Percentiles rank a stretch among this genome's conserved stretches.
phyloP scores from a whole-genome alignment of 2,329 filamentous ascomycete genomes.

The Colletotrichum sp. region DNA sequence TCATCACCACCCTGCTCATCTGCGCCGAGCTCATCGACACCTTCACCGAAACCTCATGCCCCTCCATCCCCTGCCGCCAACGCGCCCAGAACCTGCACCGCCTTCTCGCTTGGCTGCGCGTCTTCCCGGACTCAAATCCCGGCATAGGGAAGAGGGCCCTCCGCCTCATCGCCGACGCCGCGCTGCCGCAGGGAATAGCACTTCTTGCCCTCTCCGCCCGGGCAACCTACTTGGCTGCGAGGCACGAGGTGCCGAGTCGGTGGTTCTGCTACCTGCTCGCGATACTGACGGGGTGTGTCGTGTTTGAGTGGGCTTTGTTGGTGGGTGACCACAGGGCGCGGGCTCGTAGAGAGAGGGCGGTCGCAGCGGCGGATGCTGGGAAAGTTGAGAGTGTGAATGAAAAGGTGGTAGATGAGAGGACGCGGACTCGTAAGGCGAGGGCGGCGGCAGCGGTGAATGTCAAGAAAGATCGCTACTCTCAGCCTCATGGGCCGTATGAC shows the following conservation, averaged over 20 bases:
- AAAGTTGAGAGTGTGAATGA: neutral
- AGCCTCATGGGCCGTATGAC: no score
- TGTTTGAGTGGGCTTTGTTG: neutral
- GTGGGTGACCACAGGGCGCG: neutral
- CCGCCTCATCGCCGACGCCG: neutral
- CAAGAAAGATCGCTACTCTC: no score
- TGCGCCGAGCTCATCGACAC: neutral
- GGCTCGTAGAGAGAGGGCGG: neutral
- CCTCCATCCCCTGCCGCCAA: neutral
- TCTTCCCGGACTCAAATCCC: neutral
- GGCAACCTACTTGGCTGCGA: fast-evolving
- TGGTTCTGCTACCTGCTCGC: neutral
- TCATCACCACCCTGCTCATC: neutral
- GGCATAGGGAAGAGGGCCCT: fast-evolving
- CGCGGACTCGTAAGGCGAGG: neutral
- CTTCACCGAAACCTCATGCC: neutral
- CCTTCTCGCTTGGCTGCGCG: neutral
- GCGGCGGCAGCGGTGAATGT: no score
- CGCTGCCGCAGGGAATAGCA: neutral
- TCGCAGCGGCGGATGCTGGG: neutral
- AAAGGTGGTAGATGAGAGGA: neutral
- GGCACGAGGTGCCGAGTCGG: neutral
- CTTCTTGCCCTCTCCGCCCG: neutral
- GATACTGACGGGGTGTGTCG: neutral
- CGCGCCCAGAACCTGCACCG: neutral